Conservation (phyloP, 768 basidiomycete species). For the Trametes villosa region DNA sequence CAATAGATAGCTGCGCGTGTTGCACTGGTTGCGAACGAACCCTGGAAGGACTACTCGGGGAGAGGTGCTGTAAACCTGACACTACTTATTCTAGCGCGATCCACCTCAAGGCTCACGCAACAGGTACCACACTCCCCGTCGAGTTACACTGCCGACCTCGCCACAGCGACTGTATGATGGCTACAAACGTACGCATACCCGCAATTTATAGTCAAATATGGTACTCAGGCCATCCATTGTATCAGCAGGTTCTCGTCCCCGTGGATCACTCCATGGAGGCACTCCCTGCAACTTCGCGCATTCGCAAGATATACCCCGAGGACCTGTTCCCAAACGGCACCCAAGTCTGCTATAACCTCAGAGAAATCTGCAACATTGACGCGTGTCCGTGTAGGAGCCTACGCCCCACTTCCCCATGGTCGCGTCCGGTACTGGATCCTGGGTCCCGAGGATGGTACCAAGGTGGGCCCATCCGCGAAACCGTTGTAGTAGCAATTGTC, state of each 20-base stretch:
- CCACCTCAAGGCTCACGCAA: too few species aligned
- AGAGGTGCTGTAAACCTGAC: too few species aligned
- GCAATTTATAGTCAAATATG: too few species aligned
- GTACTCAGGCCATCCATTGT: neutral
- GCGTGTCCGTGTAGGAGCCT: conserved; percentile 48
- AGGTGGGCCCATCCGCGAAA: conserved; percentile 44
- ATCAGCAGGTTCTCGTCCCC: conserved; percentile 24
- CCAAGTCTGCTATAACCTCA: neutral
- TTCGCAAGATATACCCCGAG: conserved; percentile 36
- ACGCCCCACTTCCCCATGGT: conserved; percentile 68
- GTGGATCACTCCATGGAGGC: conserved; percentile 33
- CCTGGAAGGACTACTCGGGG: too few species aligned
- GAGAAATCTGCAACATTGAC: neutral
- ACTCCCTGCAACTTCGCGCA: conserved; percentile 22
- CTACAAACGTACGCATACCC: too few species aligned
- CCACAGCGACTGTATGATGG: too few species aligned
- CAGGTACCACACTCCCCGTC: too few species aligned
- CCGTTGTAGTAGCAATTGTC: too few species aligned
- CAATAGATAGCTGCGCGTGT: neutral
- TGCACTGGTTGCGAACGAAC: too few species aligned
- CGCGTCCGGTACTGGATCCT: conserved; percentile 70
- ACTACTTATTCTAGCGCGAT: too few species aligned
- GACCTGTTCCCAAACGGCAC: conserved; percentile 37
- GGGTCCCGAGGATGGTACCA: conserved; percentile 71
- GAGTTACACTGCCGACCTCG: too few species aligned